Conservation (phyloP, 345 rosid species). For the Syzygium aromaticum region DNA sequence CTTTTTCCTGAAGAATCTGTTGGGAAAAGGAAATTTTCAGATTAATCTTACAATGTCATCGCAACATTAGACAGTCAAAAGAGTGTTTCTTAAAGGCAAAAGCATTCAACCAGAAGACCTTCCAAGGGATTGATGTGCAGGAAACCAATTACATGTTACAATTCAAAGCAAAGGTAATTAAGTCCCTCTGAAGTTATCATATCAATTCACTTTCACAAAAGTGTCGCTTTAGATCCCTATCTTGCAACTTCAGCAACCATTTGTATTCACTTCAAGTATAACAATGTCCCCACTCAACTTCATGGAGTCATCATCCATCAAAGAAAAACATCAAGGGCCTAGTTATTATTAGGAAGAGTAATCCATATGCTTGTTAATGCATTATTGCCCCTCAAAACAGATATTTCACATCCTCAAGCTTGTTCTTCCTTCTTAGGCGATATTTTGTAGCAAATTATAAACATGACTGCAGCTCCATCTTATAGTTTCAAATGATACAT, state of each 20-base stretch:
- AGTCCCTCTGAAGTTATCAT: background rate
- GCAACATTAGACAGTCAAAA: background rate
- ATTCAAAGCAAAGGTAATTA: background rate
- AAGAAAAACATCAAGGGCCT: background rate
- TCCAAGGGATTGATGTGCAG: background rate
- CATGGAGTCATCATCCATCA: background rate
- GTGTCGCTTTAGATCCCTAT: background rate
- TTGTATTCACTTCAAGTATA: background rate
- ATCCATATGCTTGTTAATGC: background rate
- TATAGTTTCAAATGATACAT: background rate
- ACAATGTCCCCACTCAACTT: background rate
- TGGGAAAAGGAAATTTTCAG: slow-evolving; percentile 2
- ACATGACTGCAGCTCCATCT: background rate
- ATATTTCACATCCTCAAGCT: background rate
- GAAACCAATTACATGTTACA: background rate
- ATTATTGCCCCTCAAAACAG: background rate
- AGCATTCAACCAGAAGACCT: background rate
- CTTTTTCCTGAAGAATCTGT: slow-evolving; percentile 93
- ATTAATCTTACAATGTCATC: background rate
- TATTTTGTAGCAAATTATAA: background rate
- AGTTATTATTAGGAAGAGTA: background rate
- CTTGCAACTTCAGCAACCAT: background rate
- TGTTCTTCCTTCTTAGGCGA: background rate
- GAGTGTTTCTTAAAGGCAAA: background rate
- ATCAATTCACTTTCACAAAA: background rate